Evolutionary conservation across 2,329 filamentous ascomycete genomes (phyloP).

Genomic region (Stachybotrys chlorohalonatus): DNA sequence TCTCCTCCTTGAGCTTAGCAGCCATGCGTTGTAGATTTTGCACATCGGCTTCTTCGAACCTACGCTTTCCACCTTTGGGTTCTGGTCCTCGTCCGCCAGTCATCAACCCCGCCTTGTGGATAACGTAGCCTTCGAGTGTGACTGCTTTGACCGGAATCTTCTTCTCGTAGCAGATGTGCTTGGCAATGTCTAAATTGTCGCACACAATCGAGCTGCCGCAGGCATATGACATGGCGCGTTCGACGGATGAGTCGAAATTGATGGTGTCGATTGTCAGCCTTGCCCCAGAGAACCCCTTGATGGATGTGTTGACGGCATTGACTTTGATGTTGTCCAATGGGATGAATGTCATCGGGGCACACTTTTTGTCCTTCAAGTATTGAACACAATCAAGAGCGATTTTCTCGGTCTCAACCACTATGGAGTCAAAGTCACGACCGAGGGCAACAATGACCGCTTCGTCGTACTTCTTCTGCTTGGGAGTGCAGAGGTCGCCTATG

Average conservation of each 20-base stretch:
- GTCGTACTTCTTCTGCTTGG: constrained; percentile 94
- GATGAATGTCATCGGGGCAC: constrained; percentile 85
- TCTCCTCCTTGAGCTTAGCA: constrained; percentile 67
- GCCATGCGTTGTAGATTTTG: constrained; percentile 72
- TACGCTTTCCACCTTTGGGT: constrained; percentile 64
- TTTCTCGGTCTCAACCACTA: constrained; percentile 92
- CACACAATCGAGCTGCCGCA: constrained; percentile 94
- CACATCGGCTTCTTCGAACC: constrained; percentile 85
- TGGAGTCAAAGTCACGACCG: constrained; percentile 85
- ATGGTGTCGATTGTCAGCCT: constrained; percentile 92
- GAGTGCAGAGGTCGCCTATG: constrained; percentile 84
- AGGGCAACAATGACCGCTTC: constrained; percentile 89
- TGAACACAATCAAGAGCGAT: constrained; percentile 90
- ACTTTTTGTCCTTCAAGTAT: constrained; percentile 83
- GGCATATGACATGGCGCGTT: constrained; percentile 89
- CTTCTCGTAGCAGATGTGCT: constrained; percentile 78
- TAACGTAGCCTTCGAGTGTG: constrained; percentile 88
- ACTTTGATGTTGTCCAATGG: constrained; percentile 97
- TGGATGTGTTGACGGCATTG: constrained; percentile 76
- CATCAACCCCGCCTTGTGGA: constrained; percentile 94
- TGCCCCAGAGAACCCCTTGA: constrained; percentile 81
- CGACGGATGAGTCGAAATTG: constrained; percentile 79
- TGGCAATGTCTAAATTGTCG: constrained; percentile 77
- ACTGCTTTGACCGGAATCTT: constrained; percentile 88
- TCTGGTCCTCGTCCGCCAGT: constrained; percentile 82